Conservation (phyloP, 495 filamentous ascomycete genomes). For the Ramalina intermedia region DNA sequence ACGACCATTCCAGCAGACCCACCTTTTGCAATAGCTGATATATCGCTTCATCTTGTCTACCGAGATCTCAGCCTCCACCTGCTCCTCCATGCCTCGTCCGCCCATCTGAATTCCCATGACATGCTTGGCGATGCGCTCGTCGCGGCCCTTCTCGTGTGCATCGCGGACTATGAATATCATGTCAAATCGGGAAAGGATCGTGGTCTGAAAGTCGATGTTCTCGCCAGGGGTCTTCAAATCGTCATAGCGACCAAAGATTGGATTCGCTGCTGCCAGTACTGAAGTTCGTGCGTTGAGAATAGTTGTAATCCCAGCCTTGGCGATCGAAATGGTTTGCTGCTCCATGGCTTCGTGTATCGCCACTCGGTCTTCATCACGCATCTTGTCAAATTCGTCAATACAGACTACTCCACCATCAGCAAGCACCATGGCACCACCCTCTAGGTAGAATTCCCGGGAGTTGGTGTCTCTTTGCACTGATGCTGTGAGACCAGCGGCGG, state of each 20-base stretch:
- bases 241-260: conserved; percentile 94
- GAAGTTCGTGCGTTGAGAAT: conserved; percentile 94
- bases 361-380: conserved; percentile 96
- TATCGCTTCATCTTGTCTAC: conserved; percentile 97
- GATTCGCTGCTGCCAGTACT: conserved; percentile 92
- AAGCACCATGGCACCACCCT: conserved; percentile 97
- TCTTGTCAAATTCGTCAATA: conserved; percentile 99
- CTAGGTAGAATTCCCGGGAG: conserved; percentile 93
- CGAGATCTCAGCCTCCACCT: conserved; percentile 69
- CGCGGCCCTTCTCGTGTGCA: conserved; percentile 76
- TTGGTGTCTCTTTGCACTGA: conserved; percentile 88
- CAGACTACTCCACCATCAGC: conserved; percentile 97
- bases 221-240: conserved; percentile 95
- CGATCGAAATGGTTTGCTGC: conserved; percentile 98
- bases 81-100: conserved; percentile 69
- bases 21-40: conserved; percentile 94
- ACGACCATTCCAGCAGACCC: conserved; percentile 21
- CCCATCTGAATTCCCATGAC: conserved; percentile 98
- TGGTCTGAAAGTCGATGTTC: conserved; percentile 99
- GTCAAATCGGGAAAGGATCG: conserved; percentile 95
- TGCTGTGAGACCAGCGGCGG: conserved; percentile 92
- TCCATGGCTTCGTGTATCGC: conserved; percentile 99
- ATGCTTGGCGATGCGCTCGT: conserved; percentile 89
- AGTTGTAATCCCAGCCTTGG: conserved; percentile 97
- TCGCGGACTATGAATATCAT: conserved; percentile 99